Percentiles rank a stretch among this genome's conserved stretches.
phyloP scores from a whole-genome alignment of 345 rosid genomes.

The Gossypium sturtianum region DNA sequence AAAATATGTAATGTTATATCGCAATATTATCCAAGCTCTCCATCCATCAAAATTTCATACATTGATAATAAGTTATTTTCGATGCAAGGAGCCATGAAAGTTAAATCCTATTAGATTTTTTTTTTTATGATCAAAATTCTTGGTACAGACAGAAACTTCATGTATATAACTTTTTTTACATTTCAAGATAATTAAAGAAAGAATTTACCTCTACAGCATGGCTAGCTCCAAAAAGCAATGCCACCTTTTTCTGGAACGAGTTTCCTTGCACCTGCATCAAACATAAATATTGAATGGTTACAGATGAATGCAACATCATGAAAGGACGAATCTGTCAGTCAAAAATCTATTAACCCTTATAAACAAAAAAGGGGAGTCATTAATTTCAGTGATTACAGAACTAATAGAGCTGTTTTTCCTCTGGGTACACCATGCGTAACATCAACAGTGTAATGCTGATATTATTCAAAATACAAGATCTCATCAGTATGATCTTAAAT shows the following conservation, averaged over 20 bases:
- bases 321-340: background rate
- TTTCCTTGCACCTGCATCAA: conserved; percentile 77
- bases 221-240: conserved; percentile 74
- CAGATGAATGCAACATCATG: conserved; percentile 1
- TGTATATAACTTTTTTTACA: background rate
- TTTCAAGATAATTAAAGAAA: conserved; percentile 5
- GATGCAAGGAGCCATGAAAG: background rate
- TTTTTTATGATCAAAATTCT: background rate
- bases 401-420: background rate
- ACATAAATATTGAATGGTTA: background rate
- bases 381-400: background rate
- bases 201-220: conserved; percentile 68
- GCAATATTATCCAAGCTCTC: background rate
- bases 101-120: background rate
- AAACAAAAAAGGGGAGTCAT: conserved; percentile 5
- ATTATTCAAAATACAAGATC: background rate
- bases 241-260: conserved; percentile 93
- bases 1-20: background rate
- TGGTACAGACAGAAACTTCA: background rate
- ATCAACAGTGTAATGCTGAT: background rate
- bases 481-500: background rate
- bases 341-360: background rate
- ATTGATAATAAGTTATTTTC: background rate
- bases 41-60: background rate
- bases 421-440: background rate